These are phyloP conservation scores for Lentinula novae-zelandiae DNA, from an alignment of 1,284 basidiomycete species.

Conservation along the genomic window DNA sequence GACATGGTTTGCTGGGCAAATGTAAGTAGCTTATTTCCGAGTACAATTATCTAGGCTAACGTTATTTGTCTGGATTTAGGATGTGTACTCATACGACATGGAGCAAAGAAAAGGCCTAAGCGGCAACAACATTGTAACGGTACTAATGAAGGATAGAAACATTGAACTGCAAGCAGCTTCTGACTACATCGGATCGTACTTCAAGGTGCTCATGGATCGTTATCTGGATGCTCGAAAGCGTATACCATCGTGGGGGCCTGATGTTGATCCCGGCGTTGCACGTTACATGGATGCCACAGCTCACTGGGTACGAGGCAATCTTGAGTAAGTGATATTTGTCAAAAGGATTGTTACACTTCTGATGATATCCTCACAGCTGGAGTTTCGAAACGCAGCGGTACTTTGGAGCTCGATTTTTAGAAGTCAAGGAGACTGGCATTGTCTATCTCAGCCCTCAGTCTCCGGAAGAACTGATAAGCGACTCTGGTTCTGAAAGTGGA, in stretches of 20 bases:
- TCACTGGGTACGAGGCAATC: conserved; percentile 47
- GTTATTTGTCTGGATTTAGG: conserved; percentile 33
- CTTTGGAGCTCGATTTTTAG: conserved; percentile 44
- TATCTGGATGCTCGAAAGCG: conserved; percentile 42
- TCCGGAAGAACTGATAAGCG: conserved; percentile 19
- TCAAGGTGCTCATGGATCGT: conserved; percentile 44
- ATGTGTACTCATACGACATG: conserved; percentile 71
- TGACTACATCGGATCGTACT: conserved; percentile 53
- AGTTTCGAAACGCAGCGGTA: conserved; percentile 58
- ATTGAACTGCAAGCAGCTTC: conserved; percentile 55
- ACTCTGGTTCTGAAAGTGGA: conserved; percentile 11
- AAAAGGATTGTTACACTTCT: not conserved
- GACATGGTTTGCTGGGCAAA: conserved; percentile 71
- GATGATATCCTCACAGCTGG: conserved; percentile 35
- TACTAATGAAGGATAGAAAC: conserved; percentile 54
- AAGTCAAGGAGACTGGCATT: conserved; percentile 43
- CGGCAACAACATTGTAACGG: conserved; percentile 64
- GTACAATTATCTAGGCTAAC: not conserved
- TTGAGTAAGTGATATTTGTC: conserved; percentile 31
- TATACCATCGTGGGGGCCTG: conserved; percentile 46
- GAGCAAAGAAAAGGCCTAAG: conserved; percentile 67
- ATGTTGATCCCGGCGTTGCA: conserved; percentile 44
- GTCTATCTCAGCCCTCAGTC: conserved; percentile 34
- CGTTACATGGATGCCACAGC: conserved; percentile 44
- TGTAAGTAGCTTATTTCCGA: conserved; percentile 34